Base-by-base conservation (phyloP, 1,284 basidiomycete species). In the Pseudozyma flocculosa region DNA sequence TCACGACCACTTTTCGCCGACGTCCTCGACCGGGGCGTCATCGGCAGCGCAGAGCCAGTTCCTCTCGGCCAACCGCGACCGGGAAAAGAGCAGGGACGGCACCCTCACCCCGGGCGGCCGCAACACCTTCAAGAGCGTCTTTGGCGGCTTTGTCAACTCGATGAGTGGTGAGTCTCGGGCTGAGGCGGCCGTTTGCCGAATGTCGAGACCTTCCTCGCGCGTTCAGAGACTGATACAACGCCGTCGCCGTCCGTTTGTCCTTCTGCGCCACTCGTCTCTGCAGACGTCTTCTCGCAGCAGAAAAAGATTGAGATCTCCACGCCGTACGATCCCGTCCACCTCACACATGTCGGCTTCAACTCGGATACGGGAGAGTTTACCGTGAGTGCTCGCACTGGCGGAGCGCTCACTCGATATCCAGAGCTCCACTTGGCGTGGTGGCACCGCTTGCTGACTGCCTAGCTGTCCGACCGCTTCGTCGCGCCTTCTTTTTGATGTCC, bases 341-440 rank as follows among this genome's bases (percentile, higher is more conserved):
- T 99, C 68, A 98, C 94, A 0, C 95, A 99, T 77, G 95, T 98
- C 76, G 95, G 94, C 59, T 98, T 97, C 85, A 96, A 98, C 81
- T 92, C 91, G 30, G 93, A 91, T 57, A 98, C 94, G 0, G 95
- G 95, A 54, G 93, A 98, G 81, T 99, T 81, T 58, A 79, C 76
- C 3, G 45, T 54, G 22, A n/a, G 49, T 53, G 30, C 30, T 8
- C 29, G 17, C 8, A 8, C n/a, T 18, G 37, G 50, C 39, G 23
- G 21, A 14, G 22, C 26, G 18, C 29, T 23, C 14, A 17, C n/a
- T 43, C 17, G 19, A 10, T 34, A 17, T 23, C 17, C 52, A 45
- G n/a, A 38, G 21, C n/a, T 7, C 18, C 34, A 22, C 24, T 43
- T 49, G 24, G 26, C 51, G n/a, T n/a, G n/a, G n/a, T n/a, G n/a